These are phyloP conservation scores for Lentinula edodes DNA, from an alignment of 768 basidiomycete species.

Conservation along the genomic window DNA sequence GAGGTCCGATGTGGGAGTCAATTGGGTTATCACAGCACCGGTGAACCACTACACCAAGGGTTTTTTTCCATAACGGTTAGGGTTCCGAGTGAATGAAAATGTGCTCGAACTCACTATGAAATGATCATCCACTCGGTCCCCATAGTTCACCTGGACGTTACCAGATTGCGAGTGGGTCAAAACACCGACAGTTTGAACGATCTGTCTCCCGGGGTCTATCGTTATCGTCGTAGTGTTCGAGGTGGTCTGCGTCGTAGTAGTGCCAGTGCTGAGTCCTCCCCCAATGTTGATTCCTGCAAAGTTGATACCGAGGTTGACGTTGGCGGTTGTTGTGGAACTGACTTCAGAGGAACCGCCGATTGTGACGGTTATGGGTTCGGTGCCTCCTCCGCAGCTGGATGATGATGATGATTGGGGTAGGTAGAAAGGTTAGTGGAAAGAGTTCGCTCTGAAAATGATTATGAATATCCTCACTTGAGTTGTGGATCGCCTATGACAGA, in stretches of 20 bases:
- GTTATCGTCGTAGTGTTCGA: conserved; percentile 2
- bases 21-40: conserved; percentile 4
- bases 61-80: neutral
- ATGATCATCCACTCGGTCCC: conserved; percentile 7
- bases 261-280: conserved; percentile 3
- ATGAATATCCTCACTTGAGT: neutral
- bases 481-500: conserved; percentile 1
- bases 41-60: conserved; percentile 8
- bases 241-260: neutral
- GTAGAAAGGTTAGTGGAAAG: no score
- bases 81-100: neutral
- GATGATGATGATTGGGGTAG: neutral
- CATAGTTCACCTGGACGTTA: conserved; percentile 7
- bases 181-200: conserved; percentile 5
- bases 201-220: conserved; percentile 2
- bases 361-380: neutral
- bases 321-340: neutral
- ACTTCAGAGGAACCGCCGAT: conserved; percentile 1
- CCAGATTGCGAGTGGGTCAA: conserved; percentile 6
- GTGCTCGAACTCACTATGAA: conserved; percentile 2
- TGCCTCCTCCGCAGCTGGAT: conserved; percentile 7
- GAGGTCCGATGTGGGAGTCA: conserved; percentile 4
- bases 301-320: conserved; percentile 2
- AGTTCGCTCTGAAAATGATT: no score
- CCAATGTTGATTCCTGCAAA: conserved; percentile 4